These are phyloP conservation scores for Syzygium malaccense DNA, from an alignment of 441 rosid genomes.

Conservation along the genomic window DNA sequence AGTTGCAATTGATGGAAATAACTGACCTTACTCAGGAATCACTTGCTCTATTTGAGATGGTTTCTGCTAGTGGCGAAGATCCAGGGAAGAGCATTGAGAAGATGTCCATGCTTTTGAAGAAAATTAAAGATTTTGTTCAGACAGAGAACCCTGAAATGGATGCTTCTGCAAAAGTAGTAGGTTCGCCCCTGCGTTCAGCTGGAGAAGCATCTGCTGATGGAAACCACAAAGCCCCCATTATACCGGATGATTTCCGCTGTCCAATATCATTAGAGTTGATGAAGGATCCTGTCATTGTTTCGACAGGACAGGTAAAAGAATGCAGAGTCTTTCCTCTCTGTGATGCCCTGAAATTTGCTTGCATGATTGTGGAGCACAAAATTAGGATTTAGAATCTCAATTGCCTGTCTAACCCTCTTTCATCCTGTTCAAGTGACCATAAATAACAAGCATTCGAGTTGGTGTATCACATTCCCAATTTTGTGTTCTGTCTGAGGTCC, in stretches of 20 bases:
- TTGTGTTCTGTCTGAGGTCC: not conserved
- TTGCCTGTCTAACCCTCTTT: not conserved
- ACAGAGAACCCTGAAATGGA: conserved; percentile 53
- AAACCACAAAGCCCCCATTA: conserved; percentile 51
- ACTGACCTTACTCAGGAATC: conserved; percentile 80
- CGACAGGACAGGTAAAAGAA: conserved; percentile 79
- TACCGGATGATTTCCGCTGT: conserved; percentile 94
- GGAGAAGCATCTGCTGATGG: conserved; percentile 52
- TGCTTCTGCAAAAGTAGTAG: conserved; percentile 35
- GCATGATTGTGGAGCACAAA: not conserved
- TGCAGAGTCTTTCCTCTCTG: not conserved
- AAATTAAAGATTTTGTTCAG: conserved; percentile 83
- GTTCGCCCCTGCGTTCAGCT: conserved; percentile 24
- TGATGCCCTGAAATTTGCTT: not conserved
- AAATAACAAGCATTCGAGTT: not conserved
- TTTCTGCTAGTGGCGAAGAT: conserved; percentile 55
- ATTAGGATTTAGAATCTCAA: not conserved
- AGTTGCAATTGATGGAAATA: conserved; percentile 61
- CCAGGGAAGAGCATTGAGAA: conserved; percentile 73
- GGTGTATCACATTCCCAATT: not conserved
- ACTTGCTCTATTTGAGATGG: conserved; percentile 83
- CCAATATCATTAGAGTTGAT: conserved; percentile 93
- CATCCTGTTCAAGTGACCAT: not conserved
- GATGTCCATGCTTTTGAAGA: conserved; percentile 72
- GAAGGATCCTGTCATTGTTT: conserved; percentile 97